Conservation (phyloP, 75 land plant species). For the Gnetum montanum region DNA sequence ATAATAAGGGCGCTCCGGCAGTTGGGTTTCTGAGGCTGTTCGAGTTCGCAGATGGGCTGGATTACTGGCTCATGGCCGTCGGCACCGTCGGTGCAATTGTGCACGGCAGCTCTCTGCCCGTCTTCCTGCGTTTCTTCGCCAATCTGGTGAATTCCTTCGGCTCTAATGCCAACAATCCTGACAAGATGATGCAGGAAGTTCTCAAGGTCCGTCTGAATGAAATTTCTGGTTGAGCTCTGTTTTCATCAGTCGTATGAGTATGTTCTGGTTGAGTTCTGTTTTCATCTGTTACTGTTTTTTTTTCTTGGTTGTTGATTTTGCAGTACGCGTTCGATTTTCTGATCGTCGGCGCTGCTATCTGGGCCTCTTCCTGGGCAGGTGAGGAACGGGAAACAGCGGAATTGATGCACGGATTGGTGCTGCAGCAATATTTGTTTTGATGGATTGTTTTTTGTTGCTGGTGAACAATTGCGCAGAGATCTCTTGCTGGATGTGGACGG, state of each 20-base stretch:
- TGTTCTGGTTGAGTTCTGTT: not conserved
- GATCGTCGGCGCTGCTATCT: constrained; percentile 71
- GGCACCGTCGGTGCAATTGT: constrained; percentile 64
- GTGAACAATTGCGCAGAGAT: constrained; percentile 63
- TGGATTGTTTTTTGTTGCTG: not conserved
- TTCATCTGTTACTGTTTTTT: not conserved
- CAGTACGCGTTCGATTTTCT: constrained; percentile 85
- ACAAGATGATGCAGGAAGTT: constrained; percentile 55
- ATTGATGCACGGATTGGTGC: not conserved
- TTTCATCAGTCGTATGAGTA: not conserved
- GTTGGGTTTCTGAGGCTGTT: constrained; percentile 26
- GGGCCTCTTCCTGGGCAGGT: constrained; percentile 92
- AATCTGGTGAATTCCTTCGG: constrained; percentile 80
- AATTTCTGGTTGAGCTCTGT: not conserved
- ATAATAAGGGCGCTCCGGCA: constrained; percentile 3
- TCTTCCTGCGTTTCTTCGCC: constrained; percentile 77
- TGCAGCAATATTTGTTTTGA: not conserved
- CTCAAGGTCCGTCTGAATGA: constrained; percentile 16
- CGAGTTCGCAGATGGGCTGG: constrained; percentile 59
- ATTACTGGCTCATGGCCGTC: constrained; percentile 50
- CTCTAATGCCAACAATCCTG: constrained; percentile 34
- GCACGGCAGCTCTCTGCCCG: constrained; percentile 74
- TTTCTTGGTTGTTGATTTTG: constrained; percentile 1
- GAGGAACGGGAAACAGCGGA: no score
- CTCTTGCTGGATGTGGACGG: constrained; percentile 98